Conservation (phyloP, 2,329 filamentous ascomycete species). For the Amphichorda felina region DNA sequence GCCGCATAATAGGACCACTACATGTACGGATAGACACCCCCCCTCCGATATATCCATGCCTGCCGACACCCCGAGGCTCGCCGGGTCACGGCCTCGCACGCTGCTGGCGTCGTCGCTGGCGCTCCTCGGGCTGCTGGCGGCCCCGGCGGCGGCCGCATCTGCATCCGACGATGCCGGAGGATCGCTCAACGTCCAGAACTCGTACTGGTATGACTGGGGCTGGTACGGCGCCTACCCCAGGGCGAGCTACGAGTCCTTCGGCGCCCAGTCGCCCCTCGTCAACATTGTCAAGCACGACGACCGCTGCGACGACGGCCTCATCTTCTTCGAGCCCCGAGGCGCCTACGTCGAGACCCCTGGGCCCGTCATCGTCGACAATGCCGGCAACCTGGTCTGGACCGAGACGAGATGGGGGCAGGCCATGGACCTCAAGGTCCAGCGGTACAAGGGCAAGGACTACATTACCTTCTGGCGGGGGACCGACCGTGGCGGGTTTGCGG, state of each 20-base stretch:
- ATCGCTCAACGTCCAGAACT: neutral
- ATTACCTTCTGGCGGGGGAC: slow-evolving; percentile 21
- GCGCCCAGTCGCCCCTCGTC: slow-evolving; percentile 15
- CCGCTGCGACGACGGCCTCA: slow-evolving; percentile 22
- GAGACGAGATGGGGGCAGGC: slow-evolving; percentile 11
- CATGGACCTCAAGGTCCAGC: slow-evolving; percentile 15
- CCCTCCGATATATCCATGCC: too few relatives aligned
- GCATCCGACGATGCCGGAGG: neutral
- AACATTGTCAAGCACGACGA: slow-evolving; percentile 14
- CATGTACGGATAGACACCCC: too few relatives aligned
- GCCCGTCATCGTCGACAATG: slow-evolving; percentile 29
- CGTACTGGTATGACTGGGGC: slow-evolving; percentile 3
- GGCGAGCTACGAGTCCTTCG: slow-evolving; percentile 10
- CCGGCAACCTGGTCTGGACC: slow-evolving; percentile 30
- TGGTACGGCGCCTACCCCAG: slow-evolving; percentile 5
- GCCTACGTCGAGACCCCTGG: slow-evolving; percentile 21
- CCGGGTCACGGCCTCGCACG: too few relatives aligned
- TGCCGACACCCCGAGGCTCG: too few relatives aligned
- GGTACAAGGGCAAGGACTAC: slow-evolving; percentile 16
- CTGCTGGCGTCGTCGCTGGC: too few relatives aligned
- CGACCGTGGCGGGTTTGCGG: neutral
- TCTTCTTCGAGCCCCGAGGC: slow-evolving; percentile 25
- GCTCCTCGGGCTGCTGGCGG: too few relatives aligned
- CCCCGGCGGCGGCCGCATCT: too few relatives aligned
- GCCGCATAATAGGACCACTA: too few relatives aligned